Evolutionary conservation across 768 basidiomycete genomes (phyloP).

Genomic region (Hortiboletus campestris): DNA sequence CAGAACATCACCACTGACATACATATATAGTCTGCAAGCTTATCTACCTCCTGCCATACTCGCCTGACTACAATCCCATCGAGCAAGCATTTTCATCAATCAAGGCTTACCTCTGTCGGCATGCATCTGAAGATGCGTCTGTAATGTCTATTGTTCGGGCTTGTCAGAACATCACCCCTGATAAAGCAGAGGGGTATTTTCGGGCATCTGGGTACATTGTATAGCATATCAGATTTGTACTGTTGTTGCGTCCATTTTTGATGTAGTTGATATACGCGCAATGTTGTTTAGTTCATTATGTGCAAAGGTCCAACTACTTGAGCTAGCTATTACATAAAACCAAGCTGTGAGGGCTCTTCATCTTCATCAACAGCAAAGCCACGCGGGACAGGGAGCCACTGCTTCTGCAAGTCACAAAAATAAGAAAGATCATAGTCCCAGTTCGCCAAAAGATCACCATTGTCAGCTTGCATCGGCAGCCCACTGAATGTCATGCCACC

Average conservation of each 20-base stretch:
- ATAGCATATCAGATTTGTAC: neutral
- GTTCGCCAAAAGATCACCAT: no score
- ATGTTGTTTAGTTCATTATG: no score
- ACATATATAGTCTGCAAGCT: neutral
- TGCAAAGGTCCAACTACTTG: neutral
- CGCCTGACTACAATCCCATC: neutral
- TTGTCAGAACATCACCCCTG: neutral
- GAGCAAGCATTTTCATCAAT: neutral
- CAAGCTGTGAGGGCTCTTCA: neutral
- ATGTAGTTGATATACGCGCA: neutral
- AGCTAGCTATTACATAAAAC: neutral
- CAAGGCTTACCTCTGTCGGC: neutral
- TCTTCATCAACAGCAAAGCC: neutral
- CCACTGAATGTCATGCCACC: no score
- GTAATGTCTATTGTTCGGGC: neutral
- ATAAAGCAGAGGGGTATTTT: constrained; percentile 7
- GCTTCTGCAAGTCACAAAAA: neutral
- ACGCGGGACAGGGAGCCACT: neutral
- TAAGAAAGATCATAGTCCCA: no score
- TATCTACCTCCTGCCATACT: neutral
- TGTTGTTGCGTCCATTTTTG: neutral
- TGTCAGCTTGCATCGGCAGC: no score
- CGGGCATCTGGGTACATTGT: neutral
- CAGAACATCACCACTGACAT: neutral
- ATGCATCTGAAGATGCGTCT: neutral